A percentile compares a stretch with the other conserved stretches of the same genome.
phyloP scores from a whole-genome alignment of 441 rosid genomes.

The Gossypium lobatum region DNA sequence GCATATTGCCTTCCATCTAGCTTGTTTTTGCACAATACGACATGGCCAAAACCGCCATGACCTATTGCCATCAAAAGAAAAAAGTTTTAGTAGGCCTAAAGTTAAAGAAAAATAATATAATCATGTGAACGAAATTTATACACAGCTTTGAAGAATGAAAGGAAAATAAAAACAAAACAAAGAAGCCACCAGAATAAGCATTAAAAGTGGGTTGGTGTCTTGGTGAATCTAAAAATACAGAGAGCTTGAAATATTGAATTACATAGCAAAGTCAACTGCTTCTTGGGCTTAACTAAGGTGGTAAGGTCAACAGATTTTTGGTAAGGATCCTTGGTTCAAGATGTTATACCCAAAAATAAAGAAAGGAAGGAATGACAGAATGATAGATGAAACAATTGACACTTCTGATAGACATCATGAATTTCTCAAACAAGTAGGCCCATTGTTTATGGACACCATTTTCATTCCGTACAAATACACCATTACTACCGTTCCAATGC shows the following conservation, averaged over 20 bases:
- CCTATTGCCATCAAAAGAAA: conserved; percentile 40
- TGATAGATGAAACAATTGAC: not conserved
- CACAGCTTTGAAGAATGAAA: not conserved
- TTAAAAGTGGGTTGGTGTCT: conserved; percentile 5
- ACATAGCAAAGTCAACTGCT: not conserved
- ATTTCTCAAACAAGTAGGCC: conserved; percentile 1
- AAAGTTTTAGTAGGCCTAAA: conserved; percentile 7
- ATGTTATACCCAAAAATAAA: not conserved
- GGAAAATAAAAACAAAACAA: not conserved
- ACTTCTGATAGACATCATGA: not conserved
- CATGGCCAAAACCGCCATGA: conserved; percentile 97
- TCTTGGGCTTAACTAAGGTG: not conserved
- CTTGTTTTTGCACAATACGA: conserved; percentile 92
- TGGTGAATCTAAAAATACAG: not conserved
- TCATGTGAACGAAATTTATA: not conserved
- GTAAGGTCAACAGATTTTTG: not conserved
- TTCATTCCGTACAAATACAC: not conserved
- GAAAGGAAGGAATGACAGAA: not conserved
- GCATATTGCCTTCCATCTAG: conserved; percentile 99
- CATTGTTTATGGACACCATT: not conserved
- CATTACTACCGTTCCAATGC: not conserved
- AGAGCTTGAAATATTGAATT: not conserved
- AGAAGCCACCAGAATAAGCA: not conserved
- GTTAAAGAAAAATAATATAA: conserved; percentile 7
- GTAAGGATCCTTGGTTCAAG: not conserved